phyloP scores from a whole-genome alignment of 768 basidiomycete genomes.

The Boletus rubroflammeus region DNA sequence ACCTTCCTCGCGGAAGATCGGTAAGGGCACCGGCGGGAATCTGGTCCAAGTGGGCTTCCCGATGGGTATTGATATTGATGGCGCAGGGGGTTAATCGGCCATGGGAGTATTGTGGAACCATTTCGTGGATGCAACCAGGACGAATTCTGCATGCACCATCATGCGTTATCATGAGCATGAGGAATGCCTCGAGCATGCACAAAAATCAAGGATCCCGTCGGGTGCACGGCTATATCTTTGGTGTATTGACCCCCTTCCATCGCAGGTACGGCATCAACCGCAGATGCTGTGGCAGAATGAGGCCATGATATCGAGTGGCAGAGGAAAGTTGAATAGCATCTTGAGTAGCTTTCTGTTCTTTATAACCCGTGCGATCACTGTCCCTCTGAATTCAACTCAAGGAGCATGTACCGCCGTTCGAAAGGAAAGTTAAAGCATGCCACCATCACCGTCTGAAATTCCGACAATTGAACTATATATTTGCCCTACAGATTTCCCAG shows the following conservation, averaged over 20 bases:
- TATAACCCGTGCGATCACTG: not conserved
- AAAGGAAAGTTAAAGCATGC: not conserved
- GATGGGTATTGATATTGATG: too few relatives aligned
- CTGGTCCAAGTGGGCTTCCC: too few relatives aligned
- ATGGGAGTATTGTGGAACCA: too few relatives aligned
- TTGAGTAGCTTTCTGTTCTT: not conserved
- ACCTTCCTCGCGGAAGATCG: too few relatives aligned
- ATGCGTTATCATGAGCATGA: not conserved
- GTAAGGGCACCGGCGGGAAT: too few relatives aligned
- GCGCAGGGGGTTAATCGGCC: too few relatives aligned
- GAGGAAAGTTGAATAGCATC: not conserved
- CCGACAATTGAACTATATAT: not conserved
- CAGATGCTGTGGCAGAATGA: not conserved
- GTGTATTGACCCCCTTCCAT: not conserved
- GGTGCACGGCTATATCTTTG: not conserved
- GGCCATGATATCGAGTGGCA: not conserved
- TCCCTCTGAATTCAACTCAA: not conserved
- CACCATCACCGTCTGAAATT: not conserved
- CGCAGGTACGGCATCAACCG: not conserved
- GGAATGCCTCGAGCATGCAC: not conserved
- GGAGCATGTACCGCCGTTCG: not conserved
- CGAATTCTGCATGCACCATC: too few relatives aligned
- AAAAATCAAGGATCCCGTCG: not conserved
- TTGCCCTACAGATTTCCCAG: not conserved
- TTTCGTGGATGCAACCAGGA: too few relatives aligned